A percentile compares a stretch with the other conserved stretches of the same genome.
phyloP scores from a whole-genome alignment of 352 stramenopile species.

The Phytophthora syringae region DNA sequence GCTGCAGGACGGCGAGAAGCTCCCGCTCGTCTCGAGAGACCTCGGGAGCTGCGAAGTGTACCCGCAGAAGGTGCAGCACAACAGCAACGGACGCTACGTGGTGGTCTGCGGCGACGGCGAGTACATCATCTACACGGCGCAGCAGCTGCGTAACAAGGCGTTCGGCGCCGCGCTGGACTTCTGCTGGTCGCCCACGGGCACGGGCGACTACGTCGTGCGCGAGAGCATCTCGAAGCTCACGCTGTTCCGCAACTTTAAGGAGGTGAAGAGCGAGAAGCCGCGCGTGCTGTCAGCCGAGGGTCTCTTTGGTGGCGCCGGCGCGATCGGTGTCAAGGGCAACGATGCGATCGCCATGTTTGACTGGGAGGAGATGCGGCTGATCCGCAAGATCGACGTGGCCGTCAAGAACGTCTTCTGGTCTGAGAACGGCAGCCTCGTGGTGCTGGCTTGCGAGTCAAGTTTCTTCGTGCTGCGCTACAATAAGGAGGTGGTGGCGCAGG shows the following conservation, averaged over 20 bases:
- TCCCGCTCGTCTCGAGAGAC: slow-evolving; percentile 89
- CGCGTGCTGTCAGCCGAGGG: slow-evolving; percentile 95
- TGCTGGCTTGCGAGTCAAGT: slow-evolving; percentile 94
- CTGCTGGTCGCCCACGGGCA: slow-evolving; percentile 96
- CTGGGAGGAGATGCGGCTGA: slow-evolving; percentile 98
- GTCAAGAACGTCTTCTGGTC: slow-evolving; percentile 99
- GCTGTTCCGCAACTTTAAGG: slow-evolving; percentile 99
- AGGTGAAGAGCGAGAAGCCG: slow-evolving; percentile 94
- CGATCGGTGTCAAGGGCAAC: slow-evolving; percentile 96
- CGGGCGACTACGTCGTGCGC: slow-evolving; percentile 98
- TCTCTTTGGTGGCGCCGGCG: slow-evolving; percentile 94
- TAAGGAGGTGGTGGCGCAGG: slow-evolving; percentile 86
- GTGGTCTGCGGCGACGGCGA: slow-evolving; percentile 99
- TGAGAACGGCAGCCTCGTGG: slow-evolving; percentile 95
- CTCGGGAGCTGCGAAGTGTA: slow-evolving; percentile 98
- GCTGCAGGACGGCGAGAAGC: slow-evolving; percentile 90
- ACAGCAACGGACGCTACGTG: slow-evolving; percentile 99
- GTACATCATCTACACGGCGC: slow-evolving; percentile 99
- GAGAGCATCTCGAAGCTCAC: slow-evolving; percentile 96
- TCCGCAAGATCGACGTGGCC: slow-evolving; percentile 98
- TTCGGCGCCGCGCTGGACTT: slow-evolving; percentile 99
- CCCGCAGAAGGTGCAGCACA: slow-evolving; percentile 97
- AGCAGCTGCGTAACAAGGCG: slow-evolving; percentile 95
- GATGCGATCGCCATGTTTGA: slow-evolving; percentile 99
- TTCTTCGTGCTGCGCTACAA: slow-evolving; percentile 98